Base-by-base conservation (phyloP, 306 rosid genomes). In the Potentilla sterilis region DNA sequence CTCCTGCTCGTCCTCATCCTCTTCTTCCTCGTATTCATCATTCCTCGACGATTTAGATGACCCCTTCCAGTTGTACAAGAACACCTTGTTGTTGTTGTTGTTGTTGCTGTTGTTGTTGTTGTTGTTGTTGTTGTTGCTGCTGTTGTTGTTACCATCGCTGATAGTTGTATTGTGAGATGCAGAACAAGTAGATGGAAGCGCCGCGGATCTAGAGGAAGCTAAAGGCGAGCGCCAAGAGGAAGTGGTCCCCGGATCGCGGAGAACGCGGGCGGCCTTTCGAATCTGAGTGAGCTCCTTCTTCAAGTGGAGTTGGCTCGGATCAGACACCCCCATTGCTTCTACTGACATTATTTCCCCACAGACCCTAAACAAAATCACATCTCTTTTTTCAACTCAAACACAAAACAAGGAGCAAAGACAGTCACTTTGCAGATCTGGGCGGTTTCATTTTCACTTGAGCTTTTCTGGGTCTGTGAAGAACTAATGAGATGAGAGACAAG, bases 241-340 rank as follows among this genome's bases (percentile, higher is more conserved):
- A 1, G 96, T 92, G 0, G 99, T 95, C 7, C 96, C 99, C 1
- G 99, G 99, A 90, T 95, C 99, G 54, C 99, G 91, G 32, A 95
- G 83, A 9, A 85, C 85, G 14, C 99, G 86, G 47, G 99, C 88
- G 40, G 99, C 99, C 73, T 95, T 95, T 0, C 98, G 97, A 80
- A 95, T 95, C 89, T 95, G 97, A 63, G 97, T 89, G 10, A 92
- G 95, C 73, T 95, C 99, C 86, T 85, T 92, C 80, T 84, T 91
- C 86, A 92, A 79, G 65, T 89, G 97, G 8, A 90, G 96, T 80
- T 85, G 89, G 81, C 96, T 89, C 24, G 86, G 96, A 84, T 91
- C 92, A 75, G 92, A 90, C 18, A 80, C 81, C 14, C 92, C 82
- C 80, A 70, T 85, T 77, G 89, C 94, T n/a, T 88, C 79, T 97